A percentile compares a stretch with the other conserved stretches of the same genome.
phyloP scores from a whole-genome alignment of 306 rosid species.

The Dicorynia guianensis region DNA sequence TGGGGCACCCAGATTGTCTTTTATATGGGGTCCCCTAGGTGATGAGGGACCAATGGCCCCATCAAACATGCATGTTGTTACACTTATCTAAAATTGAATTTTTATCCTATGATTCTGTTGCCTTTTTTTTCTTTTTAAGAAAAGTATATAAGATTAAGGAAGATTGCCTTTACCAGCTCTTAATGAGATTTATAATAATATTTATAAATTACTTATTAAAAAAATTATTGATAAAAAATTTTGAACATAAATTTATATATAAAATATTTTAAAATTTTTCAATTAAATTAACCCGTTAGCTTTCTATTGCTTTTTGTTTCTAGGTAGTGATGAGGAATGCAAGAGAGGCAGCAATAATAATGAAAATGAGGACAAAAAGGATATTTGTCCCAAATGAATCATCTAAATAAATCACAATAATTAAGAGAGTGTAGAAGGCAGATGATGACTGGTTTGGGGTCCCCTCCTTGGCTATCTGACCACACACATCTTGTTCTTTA shows the following conservation, averaged over 20 bases:
- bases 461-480: constrained; percentile 37
- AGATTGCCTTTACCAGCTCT: no score
- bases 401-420: constrained; percentile 48
- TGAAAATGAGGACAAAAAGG: constrained; percentile 54
- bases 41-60: constrained; percentile 36
- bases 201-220: no score
- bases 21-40: constrained; percentile 44
- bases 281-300: no score
- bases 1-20: constrained; percentile 54
- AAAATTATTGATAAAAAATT: no score
- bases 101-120: constrained; percentile 25
- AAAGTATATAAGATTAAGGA: no score
- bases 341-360: constrained; percentile 48
- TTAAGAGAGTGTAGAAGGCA: constrained; percentile 38
- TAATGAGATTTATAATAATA: no score
- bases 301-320: no score
- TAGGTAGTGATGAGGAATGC: constrained; percentile 40
- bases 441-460: constrained; percentile 45
- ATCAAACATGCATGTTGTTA: constrained; percentile 25
- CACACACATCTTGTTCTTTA: constrained; percentile 26
- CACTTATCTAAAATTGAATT: constrained; percentile 35
- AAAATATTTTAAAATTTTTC: no score
- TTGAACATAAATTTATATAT: no score
- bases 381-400: constrained; percentile 61
- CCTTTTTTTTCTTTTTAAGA: constrained; percentile 34